Evolutionary conservation across 768 basidiomycete species (phyloP), one percentile per base, ranked within the genome.

Genomic region (Podaxis carcinomalis): DNA sequence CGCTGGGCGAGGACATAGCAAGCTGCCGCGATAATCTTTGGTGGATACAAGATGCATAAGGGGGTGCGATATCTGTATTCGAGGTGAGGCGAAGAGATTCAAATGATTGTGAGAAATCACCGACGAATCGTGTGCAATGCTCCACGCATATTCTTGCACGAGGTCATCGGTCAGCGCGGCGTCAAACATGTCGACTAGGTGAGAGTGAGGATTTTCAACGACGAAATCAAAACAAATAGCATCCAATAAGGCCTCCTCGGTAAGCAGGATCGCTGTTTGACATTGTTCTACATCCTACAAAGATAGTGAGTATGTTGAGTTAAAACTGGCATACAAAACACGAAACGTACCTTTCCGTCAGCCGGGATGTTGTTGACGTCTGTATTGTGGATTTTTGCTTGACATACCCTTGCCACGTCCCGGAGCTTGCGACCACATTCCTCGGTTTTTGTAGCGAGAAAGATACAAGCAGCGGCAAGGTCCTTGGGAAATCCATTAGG

Each of bases 401-500:
- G 83, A 65, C 82, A 87, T 9, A 93, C 83, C 64, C 82, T 81
- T 7, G 92, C 89, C 25, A 93, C 90, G 67, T 94, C 92, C n/a
- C 88, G 80, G 13, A 94, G 80, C 69, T 93, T 94, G 55, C 92
- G 79, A 36, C 90, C 90, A 65, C 90, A 93, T 73, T 94, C 92
- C 70, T 94, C 92, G 1, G 91, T 93, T 72, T 94, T 94, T n/a
- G 92, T 92, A 0, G 92, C 90, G 61, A 94, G 81, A 68, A 94
- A 94, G 62, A 94, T 85, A 70, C 91, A 93, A 3, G 92, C 81
- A 11, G 90, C 92, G 28, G 93, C 92, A 44, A 92, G 87, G 65
- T 92, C 87, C 92, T 94, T 63, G 58, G 52, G 51, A 55, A 51
- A 63, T 58, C 28, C 64, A 37, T 61, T 44, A 57, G 56, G 54